A percentile compares a stretch with the other conserved stretches of the same genome.
phyloP scores from a whole-genome alignment of 2,329 filamentous ascomycete species.

The Septoria petroselini region DNA sequence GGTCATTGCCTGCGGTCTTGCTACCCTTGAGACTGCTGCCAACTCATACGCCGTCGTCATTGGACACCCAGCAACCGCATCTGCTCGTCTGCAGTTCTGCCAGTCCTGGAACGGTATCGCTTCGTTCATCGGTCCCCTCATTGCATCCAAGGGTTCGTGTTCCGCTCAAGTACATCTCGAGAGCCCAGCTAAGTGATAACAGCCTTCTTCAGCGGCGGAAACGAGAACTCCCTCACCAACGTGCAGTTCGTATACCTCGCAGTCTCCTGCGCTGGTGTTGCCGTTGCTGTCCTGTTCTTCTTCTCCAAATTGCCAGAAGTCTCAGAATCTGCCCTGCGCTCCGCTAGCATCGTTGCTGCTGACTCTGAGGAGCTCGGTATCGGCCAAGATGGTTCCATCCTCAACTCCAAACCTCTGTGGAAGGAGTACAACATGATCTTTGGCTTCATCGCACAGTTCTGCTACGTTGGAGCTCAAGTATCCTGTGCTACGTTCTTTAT shows the following conservation, averaged over 20 bases:
- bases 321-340: conserved; percentile 28
- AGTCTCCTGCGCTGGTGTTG: conserved; percentile 39
- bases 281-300: conserved; percentile 39
- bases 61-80: conserved; percentile 38
- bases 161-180: no score
- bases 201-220: conserved; percentile 39
- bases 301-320: conserved; percentile 41
- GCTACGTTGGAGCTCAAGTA: conserved; percentile 42
- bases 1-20: conserved; percentile 42
- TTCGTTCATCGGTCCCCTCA: conserved; percentile 42
- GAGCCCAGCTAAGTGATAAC: no score
- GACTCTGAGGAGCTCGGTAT: conserved; percentile 33
- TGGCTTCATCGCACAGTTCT: conserved; percentile 40
- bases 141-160: conserved; percentile 42
- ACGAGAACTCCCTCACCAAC: conserved; percentile 37
- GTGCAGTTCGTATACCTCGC: conserved; percentile 43
- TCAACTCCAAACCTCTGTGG: conserved; percentile 37
- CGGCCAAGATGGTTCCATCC: conserved; percentile 34
- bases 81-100: conserved; percentile 42
- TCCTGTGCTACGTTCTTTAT: conserved; percentile 41
- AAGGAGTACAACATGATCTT: conserved; percentile 44
- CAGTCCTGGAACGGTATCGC: conserved; percentile 42
- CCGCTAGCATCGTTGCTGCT: conserved; percentile 32
- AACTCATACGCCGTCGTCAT: conserved; percentile 44
- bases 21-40: conserved; percentile 41